Conservation (phyloP, 345 rosid species). For the Noccaea caerulescens region DNA sequence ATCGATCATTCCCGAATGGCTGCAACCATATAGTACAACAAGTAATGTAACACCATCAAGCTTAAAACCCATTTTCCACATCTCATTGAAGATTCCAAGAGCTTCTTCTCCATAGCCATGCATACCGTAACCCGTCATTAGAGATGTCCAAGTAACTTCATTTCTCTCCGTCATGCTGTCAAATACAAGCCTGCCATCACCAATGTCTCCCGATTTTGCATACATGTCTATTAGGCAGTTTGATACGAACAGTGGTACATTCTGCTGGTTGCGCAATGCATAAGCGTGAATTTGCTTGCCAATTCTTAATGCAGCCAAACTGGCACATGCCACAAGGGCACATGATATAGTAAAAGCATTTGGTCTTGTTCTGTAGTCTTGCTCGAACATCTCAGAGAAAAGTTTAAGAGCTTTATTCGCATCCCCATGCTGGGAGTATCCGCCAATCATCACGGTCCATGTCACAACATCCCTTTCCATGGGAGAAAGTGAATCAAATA, state of each 20-base stretch:
- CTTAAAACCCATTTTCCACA: slow-evolving; percentile 59
- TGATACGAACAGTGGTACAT: slow-evolving; percentile 50
- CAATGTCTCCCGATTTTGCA: slow-evolving; percentile 72
- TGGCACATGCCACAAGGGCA: slow-evolving; percentile 81
- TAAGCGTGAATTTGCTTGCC: slow-evolving; percentile 81
- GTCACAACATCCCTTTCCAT: slow-evolving; percentile 68
- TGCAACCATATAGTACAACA: slow-evolving; percentile 82
- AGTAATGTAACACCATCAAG: slow-evolving; percentile 75
- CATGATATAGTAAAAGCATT: slow-evolving; percentile 78
- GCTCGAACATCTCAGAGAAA: slow-evolving; percentile 62
- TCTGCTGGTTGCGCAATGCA: slow-evolving; percentile 57
- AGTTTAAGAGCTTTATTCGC: slow-evolving; percentile 71
- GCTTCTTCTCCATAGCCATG: slow-evolving; percentile 80
- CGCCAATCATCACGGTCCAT: slow-evolving; percentile 87
- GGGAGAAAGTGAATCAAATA: slow-evolving; percentile 58
- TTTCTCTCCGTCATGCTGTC: slow-evolving; percentile 60
- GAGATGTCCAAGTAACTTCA: slow-evolving; percentile 81
- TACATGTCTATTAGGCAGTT: slow-evolving; percentile 90
- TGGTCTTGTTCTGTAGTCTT: slow-evolving; percentile 56
- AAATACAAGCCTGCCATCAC: slow-evolving; percentile 62
- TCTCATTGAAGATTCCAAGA: slow-evolving; percentile 58
- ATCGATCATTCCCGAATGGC: slow-evolving; percentile 85
- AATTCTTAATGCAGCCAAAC: slow-evolving; percentile 65
- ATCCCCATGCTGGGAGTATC: slow-evolving; percentile 86
- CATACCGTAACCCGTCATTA: slow-evolving; percentile 85